Evolutionary conservation across 148 eudicot species (phyloP).

Genomic region (Fagopyrum homotropicum): DNA sequence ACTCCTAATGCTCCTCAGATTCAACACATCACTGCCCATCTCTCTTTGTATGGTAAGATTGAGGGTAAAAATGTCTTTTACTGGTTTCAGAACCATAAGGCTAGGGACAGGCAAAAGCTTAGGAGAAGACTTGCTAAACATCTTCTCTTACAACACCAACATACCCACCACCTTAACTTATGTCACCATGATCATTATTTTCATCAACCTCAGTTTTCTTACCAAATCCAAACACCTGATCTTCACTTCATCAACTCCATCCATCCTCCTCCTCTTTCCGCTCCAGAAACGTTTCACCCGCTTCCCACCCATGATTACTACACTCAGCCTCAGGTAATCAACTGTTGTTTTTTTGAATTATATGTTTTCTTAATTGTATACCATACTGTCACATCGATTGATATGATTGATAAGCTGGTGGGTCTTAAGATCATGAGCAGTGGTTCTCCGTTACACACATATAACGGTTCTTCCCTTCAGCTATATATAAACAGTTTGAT

Average conservation of each 20-base stretch:
- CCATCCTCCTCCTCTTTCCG: not conserved
- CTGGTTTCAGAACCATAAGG: conserved; percentile 96
- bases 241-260: not conserved
- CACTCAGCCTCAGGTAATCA: not conserved
- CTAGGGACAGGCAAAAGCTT: conserved; percentile 75
- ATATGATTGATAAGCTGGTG: conserved; percentile 10
- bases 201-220: not conserved
- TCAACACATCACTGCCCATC: conserved; percentile 74
- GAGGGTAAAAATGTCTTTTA: conserved; percentile 88
- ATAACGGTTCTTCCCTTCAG: not conserved
- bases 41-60: conserved; percentile 66
- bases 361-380: no score
- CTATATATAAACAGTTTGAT: not conserved
- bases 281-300: not conserved
- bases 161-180: not conserved
- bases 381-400: not conserved
- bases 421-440: conserved; percentile 1
- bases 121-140: conserved; percentile 17
- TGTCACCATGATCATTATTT: not conserved
- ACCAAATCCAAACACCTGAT: not conserved
- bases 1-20: conserved; percentile 77
- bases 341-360: no score
- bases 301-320: not conserved
- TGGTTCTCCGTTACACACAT: conserved; percentile 7
- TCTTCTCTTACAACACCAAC: conserved; percentile 5